Base-by-base conservation (phyloP, 352 stramenopile species). In the Hyphochytrium catenoides region DNA sequence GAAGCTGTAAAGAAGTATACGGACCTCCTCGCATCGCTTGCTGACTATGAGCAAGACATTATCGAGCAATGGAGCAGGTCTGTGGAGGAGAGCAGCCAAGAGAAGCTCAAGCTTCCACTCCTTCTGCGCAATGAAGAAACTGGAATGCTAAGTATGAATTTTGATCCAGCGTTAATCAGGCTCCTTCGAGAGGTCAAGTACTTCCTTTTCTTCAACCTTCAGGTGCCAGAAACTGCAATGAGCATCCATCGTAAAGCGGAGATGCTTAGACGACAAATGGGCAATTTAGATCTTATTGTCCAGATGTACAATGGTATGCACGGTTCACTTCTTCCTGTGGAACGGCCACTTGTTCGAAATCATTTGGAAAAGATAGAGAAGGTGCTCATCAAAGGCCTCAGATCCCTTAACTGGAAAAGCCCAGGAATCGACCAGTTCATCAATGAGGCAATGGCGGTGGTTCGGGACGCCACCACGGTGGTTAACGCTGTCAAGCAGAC, bases 141-240 rank as follows among this genome's bases (percentile, higher is more conserved):
- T 11, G 51, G 59, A 0, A 30, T 59, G 23, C 47, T 93, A 1
- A 54, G 61, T 9, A 76, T 92, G 0, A 92, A 92, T 44, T 93
- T 92, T 34, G 74, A 91, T 43, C 56, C 74, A 3, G 62, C 74
- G 2, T 43, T 93, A 3, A 72, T 91, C 4, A 66, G 86, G 11
- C 55, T 93, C 5, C 43, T 93, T 14, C 62, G 79, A 6, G 79
- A 93, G 48, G 76, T 93, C 5, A 93, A 93, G 44, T 93, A 92
- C 48, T 91, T 93, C 28, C 31, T 88, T 20, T 49, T 90, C 4
- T 51, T 93, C 7, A 73, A 70, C 0, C 47, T 93, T 5, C 55
- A 84, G 16, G 83, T 92, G 16, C 79, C 77, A 0, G 62, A 75
- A 28, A 66, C 82, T 32, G 78, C 76, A 0, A 57, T 89, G 8